These are phyloP conservation scores for Acer campestre DNA, from an alignment of 345 rosid genomes.

Conservation along the genomic window DNA sequence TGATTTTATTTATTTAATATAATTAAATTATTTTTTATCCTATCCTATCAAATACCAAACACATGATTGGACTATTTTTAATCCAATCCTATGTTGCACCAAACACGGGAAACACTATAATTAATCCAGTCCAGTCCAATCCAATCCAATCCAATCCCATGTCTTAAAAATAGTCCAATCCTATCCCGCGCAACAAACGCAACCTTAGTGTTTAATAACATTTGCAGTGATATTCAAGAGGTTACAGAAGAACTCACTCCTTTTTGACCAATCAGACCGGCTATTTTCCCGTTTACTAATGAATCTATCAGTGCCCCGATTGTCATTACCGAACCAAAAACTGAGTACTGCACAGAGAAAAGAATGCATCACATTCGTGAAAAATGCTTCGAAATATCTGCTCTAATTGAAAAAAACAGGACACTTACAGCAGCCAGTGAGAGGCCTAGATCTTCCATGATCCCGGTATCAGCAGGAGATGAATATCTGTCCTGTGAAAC, in stretches of 20 bases:
- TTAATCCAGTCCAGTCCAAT: too few species aligned
- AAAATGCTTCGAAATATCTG: too few species aligned
- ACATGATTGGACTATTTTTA: too few species aligned
- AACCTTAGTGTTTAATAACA: too few species aligned
- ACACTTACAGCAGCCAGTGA: constrained; percentile 2
- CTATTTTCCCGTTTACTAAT: constrained; percentile 33
- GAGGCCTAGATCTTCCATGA: constrained; percentile 57
- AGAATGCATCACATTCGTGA: background rate
- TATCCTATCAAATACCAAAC: too few species aligned
- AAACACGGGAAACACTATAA: too few species aligned
- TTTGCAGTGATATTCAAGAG: constrained; percentile 22
- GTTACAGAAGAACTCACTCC: constrained; percentile 19
- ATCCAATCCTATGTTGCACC: too few species aligned
- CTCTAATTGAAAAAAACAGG: background rate
- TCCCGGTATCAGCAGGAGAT: constrained; percentile 80
- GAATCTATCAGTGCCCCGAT: constrained; percentile 40
- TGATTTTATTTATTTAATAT: too few species aligned
- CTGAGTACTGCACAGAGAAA: constrained; percentile 35
- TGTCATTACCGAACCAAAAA: constrained; percentile 40
- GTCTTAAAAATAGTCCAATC: too few species aligned
- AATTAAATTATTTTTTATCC: too few species aligned
- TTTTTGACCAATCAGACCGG: constrained; percentile 43
- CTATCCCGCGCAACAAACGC: too few species aligned
- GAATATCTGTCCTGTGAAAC: constrained; percentile 25
- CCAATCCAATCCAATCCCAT: too few species aligned